Conservation (phyloP, 202 grass and related monocot species). For the Schoenoplectus triqueter region DNA sequence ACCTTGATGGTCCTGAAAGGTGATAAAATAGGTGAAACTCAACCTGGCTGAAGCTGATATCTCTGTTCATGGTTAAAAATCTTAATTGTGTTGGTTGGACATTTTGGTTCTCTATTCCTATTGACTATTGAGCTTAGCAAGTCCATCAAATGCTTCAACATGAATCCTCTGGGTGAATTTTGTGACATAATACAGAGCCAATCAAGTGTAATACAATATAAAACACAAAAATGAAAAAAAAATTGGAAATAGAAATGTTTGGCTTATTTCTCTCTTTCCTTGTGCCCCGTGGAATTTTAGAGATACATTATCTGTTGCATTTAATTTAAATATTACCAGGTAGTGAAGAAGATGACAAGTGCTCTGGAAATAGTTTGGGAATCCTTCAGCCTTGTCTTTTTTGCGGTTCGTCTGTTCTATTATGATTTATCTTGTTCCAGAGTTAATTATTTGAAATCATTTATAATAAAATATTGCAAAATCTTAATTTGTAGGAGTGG, state of each 20-base stretch:
- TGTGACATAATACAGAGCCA: background rate
- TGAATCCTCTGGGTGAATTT: background rate
- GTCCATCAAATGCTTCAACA: background rate
- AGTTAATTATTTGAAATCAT: constrained; percentile 6
- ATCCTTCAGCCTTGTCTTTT: constrained; percentile 90
- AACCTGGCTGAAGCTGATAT: background rate
- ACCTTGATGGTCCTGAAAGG: background rate
- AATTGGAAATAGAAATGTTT: background rate
- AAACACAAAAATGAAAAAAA: no score
- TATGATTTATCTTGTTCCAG: background rate
- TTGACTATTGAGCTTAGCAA: background rate
- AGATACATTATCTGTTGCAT: constrained; percentile 17
- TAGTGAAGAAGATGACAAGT: constrained; percentile 73
- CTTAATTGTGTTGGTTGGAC: background rate
- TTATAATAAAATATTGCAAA: constrained; percentile 16
- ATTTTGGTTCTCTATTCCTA: background rate
- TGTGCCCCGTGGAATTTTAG: background rate
- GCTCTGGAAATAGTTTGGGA: constrained; percentile 85
- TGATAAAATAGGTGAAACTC: background rate
- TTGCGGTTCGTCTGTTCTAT: constrained; percentile 59
- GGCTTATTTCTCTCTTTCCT: background rate
- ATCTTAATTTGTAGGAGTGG: constrained; percentile 65
- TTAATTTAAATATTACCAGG: constrained; percentile 46
- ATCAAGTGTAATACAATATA: background rate
- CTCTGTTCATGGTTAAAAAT: background rate